Base-by-base conservation (phyloP, 805 yeast species). In the Starmerella potacharoeniae region DNA sequence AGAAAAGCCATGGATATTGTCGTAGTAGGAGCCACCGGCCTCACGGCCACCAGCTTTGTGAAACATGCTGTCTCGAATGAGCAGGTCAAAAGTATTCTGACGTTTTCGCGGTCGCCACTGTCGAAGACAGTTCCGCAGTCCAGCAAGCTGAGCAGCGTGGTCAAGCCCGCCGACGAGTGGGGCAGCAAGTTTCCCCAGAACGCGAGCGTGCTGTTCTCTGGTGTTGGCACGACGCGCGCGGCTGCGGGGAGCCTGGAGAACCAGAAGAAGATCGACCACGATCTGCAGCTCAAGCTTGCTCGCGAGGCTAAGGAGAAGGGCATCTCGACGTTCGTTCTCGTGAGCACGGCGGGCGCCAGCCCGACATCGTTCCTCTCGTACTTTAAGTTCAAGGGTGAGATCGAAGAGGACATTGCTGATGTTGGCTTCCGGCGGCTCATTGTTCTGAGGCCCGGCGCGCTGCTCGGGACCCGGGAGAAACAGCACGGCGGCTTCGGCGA, bases 171-270 rank as follows among this genome's bases (percentile, higher is more conserved):
- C 8, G 62, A 64, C 0, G 71, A 74, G 42, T 86, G 93, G 90
- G 67, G 68, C 3, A 64, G 5, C 53, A 73, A 11, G 69, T 77
- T 62, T 16, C 64, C 59, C 51, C 4, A 16, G 11, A 22, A 42
- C 7, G 53, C 58, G 10, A 73, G 76, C 33, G 70, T 72, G 4
- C 72, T 83, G 54, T 78, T 84, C 60, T 78, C 86, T 2, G 81
- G 82, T 0, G 76, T 89, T 60, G 95, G 90, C 6, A 84, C 95
- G 6, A 86, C 95, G 1, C 75, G 77, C 52, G 82, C 77, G 2
- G 75, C 70, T 34, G 95, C 88, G 5, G 95, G 95, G 16, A 75
- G 84, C 1, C 70, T 80, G n/a, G 86, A 78, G 29, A 77, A 79
- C 30, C 93, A 86, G 69, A 74, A 76, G 60, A 74, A 75, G 62